Conservation (phyloP, 768 basidiomycete genomes). For the Boletus rufocinnamomeus region DNA sequence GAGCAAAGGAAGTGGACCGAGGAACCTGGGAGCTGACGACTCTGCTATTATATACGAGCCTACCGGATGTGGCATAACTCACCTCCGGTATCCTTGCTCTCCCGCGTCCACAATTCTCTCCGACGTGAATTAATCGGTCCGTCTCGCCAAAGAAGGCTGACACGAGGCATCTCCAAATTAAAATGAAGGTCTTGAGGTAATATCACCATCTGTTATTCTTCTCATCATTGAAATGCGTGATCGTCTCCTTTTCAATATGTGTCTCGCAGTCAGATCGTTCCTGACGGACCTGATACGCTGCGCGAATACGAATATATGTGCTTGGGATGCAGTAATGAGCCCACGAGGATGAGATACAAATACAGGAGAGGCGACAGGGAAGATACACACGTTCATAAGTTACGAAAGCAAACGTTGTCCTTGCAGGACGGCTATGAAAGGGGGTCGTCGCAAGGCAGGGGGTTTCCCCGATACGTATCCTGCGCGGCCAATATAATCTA, state of each 20-base stretch:
- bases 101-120: conserved; percentile 17
- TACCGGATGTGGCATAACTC: conserved; percentile 18
- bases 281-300: conserved; percentile 23
- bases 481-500: conserved; percentile 69
- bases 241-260: conserved; percentile 30
- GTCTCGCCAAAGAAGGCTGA: conserved; percentile 20
- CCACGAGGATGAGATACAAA: conserved; percentile 36
- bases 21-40: conserved; percentile 11
- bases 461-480: conserved; percentile 55
- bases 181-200: conserved; percentile 35
- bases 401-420: conserved; percentile 34
- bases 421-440: conserved; percentile 67
- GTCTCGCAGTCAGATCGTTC: conserved; percentile 31
- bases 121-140: conserved; percentile 21
- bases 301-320: conserved; percentile 22
- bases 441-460: conserved; percentile 51
- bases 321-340: conserved; percentile 20
- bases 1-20: conserved; percentile 14
- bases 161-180: conserved; percentile 33
- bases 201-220: conserved; percentile 29
- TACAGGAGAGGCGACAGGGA: conserved; percentile 26
- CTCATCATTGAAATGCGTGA: conserved; percentile 36
- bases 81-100: conserved; percentile 19
- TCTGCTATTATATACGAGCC: conserved; percentile 25
- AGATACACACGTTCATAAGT: conserved; percentile 34